Base-by-base conservation (phyloP, 176 grass and related monocot genomes). In the Cenchrus purpureus region DNA sequence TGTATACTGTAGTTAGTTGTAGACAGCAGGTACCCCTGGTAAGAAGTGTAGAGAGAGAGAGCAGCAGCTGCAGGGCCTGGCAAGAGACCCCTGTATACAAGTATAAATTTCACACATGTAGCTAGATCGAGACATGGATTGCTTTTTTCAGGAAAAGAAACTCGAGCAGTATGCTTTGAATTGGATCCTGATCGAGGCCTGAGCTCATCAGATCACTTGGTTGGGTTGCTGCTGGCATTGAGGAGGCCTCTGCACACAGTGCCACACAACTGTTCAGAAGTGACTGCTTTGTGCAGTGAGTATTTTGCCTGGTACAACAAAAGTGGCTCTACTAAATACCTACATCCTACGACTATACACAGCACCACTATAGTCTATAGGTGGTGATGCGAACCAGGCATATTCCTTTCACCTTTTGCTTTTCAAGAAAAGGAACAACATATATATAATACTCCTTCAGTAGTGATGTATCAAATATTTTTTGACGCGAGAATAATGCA, bases 211-310 rank as follows among this genome's bases (percentile, higher is more conserved):
- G 76, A 10, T 43, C 59, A 54, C 55, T 78, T 79, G 40, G 40
- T 12, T 12, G 16, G 20, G 17, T 65, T 81, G 75, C 78, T 89
- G 89, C 69, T 70, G 70, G 75, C 75, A 71, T 29, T 71, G 67
- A 73, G 79, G 83, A 59, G 84, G 66, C 70, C 70, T 40, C 59
- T 79, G 84, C 66, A 86, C 79, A 86, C 82, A 86, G 88, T 88
- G 65, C 77, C 90, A 46, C 45, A 86, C 68, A 87, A 90, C 84
- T 91, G 96, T 86, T 76, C 50, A 84, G 93, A 95, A 87, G 91
- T 94, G 96, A 98, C 89, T 84, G 71, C 86, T 88, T 88, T 95
- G 86, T 90, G 91, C 92, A 89, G 88, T 86, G 66, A 73, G 85
- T 88, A 88, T 89, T 66, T 66, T 87, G 61, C 69, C 63, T 56